These are phyloP conservation scores for Thalassiosira mediterranea DNA, from an alignment of 352 stramenopile species.

Conservation along the genomic window DNA sequence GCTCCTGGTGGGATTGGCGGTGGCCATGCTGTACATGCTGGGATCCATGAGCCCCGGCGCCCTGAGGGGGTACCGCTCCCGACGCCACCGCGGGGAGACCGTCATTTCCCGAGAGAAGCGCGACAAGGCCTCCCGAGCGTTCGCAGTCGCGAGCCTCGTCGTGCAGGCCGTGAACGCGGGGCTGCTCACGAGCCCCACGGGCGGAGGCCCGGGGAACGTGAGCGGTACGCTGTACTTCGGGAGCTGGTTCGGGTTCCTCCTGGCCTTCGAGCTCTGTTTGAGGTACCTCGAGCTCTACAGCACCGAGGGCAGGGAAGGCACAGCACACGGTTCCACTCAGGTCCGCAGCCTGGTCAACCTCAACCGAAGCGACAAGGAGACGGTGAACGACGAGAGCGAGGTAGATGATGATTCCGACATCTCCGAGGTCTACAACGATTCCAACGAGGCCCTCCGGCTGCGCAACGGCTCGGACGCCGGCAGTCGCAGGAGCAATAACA, in stretches of 20 bases:
- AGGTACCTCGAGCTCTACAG: conserved; percentile 40
- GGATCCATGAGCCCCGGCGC: neutral
- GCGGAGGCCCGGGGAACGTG: conserved; percentile 26
- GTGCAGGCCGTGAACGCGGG: conserved; percentile 26
- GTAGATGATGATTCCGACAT: neutral
- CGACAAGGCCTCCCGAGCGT: conserved; percentile 8
- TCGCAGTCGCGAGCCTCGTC: conserved; percentile 11
- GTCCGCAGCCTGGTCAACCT: neutral
- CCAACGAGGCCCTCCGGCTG: neutral
- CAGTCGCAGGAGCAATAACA: neutral
- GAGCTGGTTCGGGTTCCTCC: conserved; percentile 26
- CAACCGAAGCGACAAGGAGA: neutral
- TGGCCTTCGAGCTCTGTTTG: conserved; percentile 44
- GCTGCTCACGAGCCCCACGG: conserved; percentile 25
- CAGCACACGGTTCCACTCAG: neutral
- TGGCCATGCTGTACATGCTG: conserved; percentile 23
- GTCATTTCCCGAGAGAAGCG: neutral
- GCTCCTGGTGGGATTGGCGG: conserved; percentile 12
- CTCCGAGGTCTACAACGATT: neutral
- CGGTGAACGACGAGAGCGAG: neutral
- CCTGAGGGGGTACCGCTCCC: neutral
- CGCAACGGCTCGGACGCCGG: conserved; percentile 1
- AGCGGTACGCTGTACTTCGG: conserved; percentile 36
- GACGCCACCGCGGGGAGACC: too few relatives aligned
- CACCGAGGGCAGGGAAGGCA: neutral